Base-by-base conservation (phyloP, 495 filamentous ascomycete genomes). In the Clavariopsis aquatica region DNA sequence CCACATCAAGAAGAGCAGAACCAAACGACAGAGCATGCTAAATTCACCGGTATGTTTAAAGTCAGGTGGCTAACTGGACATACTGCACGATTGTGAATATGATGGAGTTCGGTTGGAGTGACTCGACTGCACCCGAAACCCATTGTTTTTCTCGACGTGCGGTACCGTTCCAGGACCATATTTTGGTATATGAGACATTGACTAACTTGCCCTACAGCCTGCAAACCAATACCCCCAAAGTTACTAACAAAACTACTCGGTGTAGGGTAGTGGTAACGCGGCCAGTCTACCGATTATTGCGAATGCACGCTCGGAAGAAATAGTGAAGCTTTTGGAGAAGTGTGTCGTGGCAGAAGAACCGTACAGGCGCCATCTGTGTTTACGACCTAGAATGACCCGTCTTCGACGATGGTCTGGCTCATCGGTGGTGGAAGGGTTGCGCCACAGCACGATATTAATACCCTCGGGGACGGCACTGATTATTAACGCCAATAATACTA, bases 1-100 rank as follows among this genome's bases (percentile, higher is more conserved):
- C 69, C 95, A 98, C 74, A 99, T 99, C 79, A 99, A 99, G 83
- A 98, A 96, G 79, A 90, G 92, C 53, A 85, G 93, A 38, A 96
- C 90, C 75, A 92, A 93, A 82, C 80, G 88, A 58, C 89, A 94
- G 76, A 93, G 85, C 75, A 92, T 96, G 84, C 81, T 97, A 43
- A 96, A 92, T 80, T 95, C 91, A 79, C 93, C 93, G 72, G 91
- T 96, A 85, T 53, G 76, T 73, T 24, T 45, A 6, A 15, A 29
- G 23, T 20, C 43, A 22, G 1, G 28, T 49, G 43, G 36, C 52
- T 34, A 27, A 65, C 60, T 69, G 43, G 60, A 24, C 49, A 43
- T 43, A n/a, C 8, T 43, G 38, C 38, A 43, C n/a, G 15, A 43
- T 43, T 6, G 6, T n/a, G 38, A 8, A 43, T 7, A 17, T 17